A percentile compares a stretch with the other conserved stretches of the same genome.
phyloP scores from a whole-genome alignment of 2,329 filamentous ascomycete genomes.

The Coleophoma eucalyptorum region DNA sequence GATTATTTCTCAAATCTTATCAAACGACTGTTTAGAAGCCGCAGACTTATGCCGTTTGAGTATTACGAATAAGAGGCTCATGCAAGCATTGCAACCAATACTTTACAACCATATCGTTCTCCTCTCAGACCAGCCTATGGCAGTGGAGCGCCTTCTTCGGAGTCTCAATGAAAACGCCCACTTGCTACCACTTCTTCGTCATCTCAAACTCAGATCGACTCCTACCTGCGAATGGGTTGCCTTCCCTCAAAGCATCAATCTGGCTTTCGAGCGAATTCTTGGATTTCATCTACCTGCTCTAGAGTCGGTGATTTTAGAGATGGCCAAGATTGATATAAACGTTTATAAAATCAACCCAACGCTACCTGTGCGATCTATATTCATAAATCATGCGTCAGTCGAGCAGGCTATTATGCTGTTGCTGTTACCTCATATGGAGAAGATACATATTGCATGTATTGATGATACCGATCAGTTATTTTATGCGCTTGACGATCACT shows the following conservation, averaged over 20 bases:
- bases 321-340: background rate
- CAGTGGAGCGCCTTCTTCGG: background rate
- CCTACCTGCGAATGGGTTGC: background rate
- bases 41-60: background rate
- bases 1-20: background rate
- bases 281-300: slow-evolving; percentile 1
- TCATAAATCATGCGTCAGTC: background rate
- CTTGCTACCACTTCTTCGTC: background rate
- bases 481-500: background rate
- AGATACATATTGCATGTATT: slow-evolving; percentile 1
- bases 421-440: slow-evolving; percentile 1
- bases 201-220: background rate
- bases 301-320: background rate
- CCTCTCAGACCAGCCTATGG: background rate
- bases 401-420: background rate
- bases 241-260: background rate
- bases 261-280: slow-evolving; percentile 1
- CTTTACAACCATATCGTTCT: background rate
- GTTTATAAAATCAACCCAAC: slow-evolving; percentile 1
- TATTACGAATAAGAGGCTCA: background rate
- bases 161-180: background rate
- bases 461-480: background rate
- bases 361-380: background rate
- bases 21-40: background rate
- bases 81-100: background rate